Base-by-base conservation (phyloP, 2,329 filamentous ascomycete genomes). In the Polytolypa hystricis region DNA sequence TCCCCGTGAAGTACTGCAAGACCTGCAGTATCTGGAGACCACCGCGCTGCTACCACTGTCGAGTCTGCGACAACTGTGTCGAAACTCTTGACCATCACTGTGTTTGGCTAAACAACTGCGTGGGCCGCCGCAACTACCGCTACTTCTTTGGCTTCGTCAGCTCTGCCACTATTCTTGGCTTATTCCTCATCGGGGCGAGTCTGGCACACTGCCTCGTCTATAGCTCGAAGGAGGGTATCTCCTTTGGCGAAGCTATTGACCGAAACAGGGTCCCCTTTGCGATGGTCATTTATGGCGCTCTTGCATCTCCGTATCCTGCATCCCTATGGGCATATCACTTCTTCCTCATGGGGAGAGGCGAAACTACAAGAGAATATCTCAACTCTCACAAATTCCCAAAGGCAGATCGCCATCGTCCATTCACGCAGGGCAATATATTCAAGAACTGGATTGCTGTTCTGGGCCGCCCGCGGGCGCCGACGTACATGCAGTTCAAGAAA, bases 61-160 rank as follows among this genome's bases (percentile, higher is more conserved):
- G 91, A 39, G 73, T 94, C 18, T 98, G 91, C 63, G 89, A 98
- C 62, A 95, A 93, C 58, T 98, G 91, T 57, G 76, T 98, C 42
- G 91, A 98, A 60, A 94, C 86, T 0, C 85, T 95, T 48, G 91
- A 98, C 54, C 91, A 98, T 54, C 91, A 98, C 61, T 98, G 91
- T 53, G 87, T 96, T 11, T 98, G 91, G 91, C 74, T 98, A 45
- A 98, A 98, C 64, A 98, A 98, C 58, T 98, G 91, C 51, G 81
- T 98, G 33, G 91, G 91, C 29, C 81, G 89, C 47, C 84, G 91
- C 51, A 98, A 98, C 64, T 98, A 98, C 64, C 84, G 91, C 45
- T 96, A 89, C 60, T 98, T 98, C 62, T 95, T 96, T 57, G 74
- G 82, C 8, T 98, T 95, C 60, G 79, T 98, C 46, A 77, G 76